phyloP scores from a whole-genome alignment of 345 rosid genomes.

The Salix viminalis region DNA sequence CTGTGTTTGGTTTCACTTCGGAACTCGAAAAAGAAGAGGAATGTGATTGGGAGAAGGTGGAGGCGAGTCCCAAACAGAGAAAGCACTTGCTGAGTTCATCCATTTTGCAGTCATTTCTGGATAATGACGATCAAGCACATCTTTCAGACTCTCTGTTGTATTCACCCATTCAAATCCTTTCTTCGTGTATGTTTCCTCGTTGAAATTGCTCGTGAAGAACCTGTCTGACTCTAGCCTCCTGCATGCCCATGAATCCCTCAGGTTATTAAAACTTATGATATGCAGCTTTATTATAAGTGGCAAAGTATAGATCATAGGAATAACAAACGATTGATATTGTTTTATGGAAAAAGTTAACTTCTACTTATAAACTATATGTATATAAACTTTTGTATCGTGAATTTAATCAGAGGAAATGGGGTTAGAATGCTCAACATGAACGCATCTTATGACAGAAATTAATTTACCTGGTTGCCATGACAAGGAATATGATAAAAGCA shows the following conservation, averaged over 20 bases:
- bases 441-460: no score
- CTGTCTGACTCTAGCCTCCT: constrained; percentile 63
- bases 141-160: constrained; percentile 41
- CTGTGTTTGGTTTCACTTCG: not conserved
- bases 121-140: constrained; percentile 51
- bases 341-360: no score
- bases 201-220: constrained; percentile 52
- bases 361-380: no score
- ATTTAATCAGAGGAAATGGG: no score
- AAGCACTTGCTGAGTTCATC: constrained; percentile 59
- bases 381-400: no score
- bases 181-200: constrained; percentile 45
- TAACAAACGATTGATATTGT: no score
- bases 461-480: constrained; percentile 53
- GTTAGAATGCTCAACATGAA: no score
- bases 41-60: constrained; percentile 18
- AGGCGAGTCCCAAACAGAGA: constrained; percentile 59
- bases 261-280: not conserved
- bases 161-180: constrained; percentile 60
- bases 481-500: constrained; percentile 43
- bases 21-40: constrained; percentile 48
- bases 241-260: not conserved
- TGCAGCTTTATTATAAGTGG: no score
- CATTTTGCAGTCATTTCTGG: constrained; percentile 44
- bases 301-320: no score